phyloP scores from a whole-genome alignment of 108 stramenopile species.

The Hondaea fermentalgiana region DNA sequence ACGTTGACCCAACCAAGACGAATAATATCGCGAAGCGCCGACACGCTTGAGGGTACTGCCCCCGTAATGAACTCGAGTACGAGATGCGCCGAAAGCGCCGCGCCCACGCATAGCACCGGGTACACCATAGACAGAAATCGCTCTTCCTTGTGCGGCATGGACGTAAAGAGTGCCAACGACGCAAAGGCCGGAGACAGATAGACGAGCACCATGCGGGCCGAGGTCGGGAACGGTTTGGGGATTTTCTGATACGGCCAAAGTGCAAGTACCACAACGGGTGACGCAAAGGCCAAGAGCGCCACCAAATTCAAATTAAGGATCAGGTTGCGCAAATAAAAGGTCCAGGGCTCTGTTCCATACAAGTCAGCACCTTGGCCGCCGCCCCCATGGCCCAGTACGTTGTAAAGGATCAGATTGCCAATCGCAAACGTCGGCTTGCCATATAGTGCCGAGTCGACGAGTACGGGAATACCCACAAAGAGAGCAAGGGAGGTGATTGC shows the following conservation, averaged over 20 bases:
- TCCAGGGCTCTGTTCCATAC: conserved; percentile 85
- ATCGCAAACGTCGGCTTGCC: conserved; percentile 20
- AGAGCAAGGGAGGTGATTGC: background rate
- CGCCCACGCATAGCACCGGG: conserved; percentile 48
- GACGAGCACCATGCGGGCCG: background rate
- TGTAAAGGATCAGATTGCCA: conserved; percentile 39
- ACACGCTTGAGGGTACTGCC: background rate
- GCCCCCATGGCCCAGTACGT: conserved; percentile 56
- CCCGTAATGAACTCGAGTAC: conserved; percentile 1
- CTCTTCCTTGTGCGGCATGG: conserved; percentile 93
- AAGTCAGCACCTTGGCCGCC: conserved; percentile 67
- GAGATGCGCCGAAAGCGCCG: conserved; percentile 26
- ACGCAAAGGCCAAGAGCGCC: conserved; percentile 44
- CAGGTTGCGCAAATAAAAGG: conserved; percentile 85
- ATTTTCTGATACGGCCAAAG: background rate
- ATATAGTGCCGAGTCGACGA: conserved; percentile 3
- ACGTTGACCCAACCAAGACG: background rate
- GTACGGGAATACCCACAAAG: background rate
- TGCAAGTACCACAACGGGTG: background rate
- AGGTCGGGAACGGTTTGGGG: background rate
- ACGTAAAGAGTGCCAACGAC: conserved; percentile 69
- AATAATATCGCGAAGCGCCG: background rate
- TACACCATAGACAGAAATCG: conserved; percentile 82
- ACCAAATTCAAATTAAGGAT: conserved; percentile 75
- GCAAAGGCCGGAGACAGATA: conserved; percentile 52